Evolutionary conservation across 1,139 yeast genomes (phyloP), one percentile per base, ranked within the genome.

Genomic region (Candida sp.): DNA sequence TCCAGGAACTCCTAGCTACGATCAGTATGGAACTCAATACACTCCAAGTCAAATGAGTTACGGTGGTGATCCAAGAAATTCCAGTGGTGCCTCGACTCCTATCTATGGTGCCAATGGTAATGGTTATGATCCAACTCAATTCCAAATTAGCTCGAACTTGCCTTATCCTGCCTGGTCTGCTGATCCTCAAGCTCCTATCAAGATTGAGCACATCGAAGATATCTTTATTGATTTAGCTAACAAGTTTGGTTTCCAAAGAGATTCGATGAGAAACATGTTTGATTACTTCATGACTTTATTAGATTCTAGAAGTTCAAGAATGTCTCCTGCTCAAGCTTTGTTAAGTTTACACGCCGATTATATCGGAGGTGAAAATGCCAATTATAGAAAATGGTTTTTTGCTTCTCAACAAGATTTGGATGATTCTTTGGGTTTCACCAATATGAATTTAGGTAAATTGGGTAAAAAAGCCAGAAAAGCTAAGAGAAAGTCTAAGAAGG

Each of bases 91-190:
- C 37, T 88, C 97, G 4, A 95, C 99, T 32, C 99, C 99, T 36
- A 82, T 90, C 54, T 90, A 90, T 63, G 97, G 97, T 36, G 80
- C 76, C 43, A 78, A 68, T 48, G 79, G 77, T 36, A 77, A 63
- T 48, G 69, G 70, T 8, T 82, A 84, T 58, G 95, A 87, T 58
- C 87, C 90, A 43, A 72, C 83, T 51, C 83, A 66, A 66, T 79
- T 70, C 61, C 83, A 69, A 64, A 73, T 71, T 75, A 62, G 89
- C 70, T 70, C 75, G n/a, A 73, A 68, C 56, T 70, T 73, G 61
- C 97, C 97, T 35, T 93, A 91, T 63, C 97, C 96, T 39, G 96
- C 97, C 30, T 93, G 97, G 96, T 84, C 95, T 15, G 87, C 91
- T 39, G 98, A 90, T 60, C 85, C 87, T 48, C 93, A 87, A 64